These are phyloP conservation scores for Drechslera avenae DNA, from an alignment of 2,329 filamentous ascomycete species.

Conservation along the genomic window DNA sequence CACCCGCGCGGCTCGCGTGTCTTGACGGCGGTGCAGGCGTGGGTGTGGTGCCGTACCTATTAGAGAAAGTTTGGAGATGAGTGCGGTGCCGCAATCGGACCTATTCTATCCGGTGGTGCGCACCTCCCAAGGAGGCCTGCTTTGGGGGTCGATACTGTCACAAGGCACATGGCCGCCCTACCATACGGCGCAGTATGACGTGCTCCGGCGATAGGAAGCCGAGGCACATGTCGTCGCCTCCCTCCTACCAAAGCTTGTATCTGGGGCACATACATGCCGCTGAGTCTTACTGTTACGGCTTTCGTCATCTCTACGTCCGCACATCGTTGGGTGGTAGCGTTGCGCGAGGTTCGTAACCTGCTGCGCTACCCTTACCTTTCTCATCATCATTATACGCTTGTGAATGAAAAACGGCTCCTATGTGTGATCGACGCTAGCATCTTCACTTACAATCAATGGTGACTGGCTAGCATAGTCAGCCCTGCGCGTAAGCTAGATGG, in stretches of 20 bases:
- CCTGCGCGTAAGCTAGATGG: constrained; percentile 3
- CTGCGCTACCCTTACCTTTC: no score
- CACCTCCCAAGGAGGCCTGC: not conserved
- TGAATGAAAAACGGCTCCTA: not conserved
- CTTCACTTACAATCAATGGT: not conserved
- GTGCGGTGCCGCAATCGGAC: constrained; percentile 4
- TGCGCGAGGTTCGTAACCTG: no score
- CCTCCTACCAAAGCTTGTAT: no score
- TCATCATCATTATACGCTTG: no score
- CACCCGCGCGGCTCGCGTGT: constrained; percentile 8
- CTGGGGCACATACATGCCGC: no score
- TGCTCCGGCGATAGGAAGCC: not conserved
- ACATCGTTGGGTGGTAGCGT: no score
- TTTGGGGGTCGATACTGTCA: not conserved
- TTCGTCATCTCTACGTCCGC: no score
- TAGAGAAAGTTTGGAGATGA: not conserved
- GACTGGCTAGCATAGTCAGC: constrained; percentile 11
- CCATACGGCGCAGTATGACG: constrained; percentile 1
- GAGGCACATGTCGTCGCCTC: no score
- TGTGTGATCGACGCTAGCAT: constrained; percentile 11
- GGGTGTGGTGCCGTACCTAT: not conserved
- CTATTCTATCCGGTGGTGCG: not conserved
- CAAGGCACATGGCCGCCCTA: not conserved
- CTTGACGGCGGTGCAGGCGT: constrained; percentile 1
- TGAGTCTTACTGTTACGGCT: no score